Evolutionary conservation across 116 monocot genomes (phyloP), one percentile per base, ranked within the genome.

Genomic region (Papilionanthe hybrid): DNA sequence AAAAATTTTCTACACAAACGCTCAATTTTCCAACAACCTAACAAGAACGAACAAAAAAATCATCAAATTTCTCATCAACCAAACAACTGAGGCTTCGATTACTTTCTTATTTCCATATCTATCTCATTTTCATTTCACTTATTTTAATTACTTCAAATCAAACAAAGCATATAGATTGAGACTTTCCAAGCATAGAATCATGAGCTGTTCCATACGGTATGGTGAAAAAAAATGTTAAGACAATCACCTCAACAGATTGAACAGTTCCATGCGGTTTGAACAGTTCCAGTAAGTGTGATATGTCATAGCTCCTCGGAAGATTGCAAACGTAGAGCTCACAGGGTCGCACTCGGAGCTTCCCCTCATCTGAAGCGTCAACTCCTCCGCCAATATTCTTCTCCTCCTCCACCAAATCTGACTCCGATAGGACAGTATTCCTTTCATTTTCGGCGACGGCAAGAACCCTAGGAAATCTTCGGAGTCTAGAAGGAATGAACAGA

Each of bases 291-390:
- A 95, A 82, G 75, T 89, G 84, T 9, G 89, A 69, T 13, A 89
- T 82, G 22, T 86, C 91, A 74, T 86, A 88, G 80, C 93, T 92
- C 81, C 95, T 86, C 4, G 95, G 95, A 10, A 95, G 76, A 76
- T 95, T 95, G 78, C 93, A 93, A 19, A 91, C 86, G 81, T 91
- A 95, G 48, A 95, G 88, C 85, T 93, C 92, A 73, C 86, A 89
- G 28, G 92, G 90, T 47, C 84, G 77, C 5, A 20, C 75, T 76
- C 47, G 67, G 4, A 23, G 32, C 50, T 41, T 81, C 32, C 7
- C 29, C 77, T 84, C 77, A 28, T 72, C 72, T 15, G 44, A 5
- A 55, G 12, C 86, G n/a, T 19, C 74, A 5, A 42, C 72, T 29
- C 53, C 53, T 53, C 23, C 78, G 25, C 29, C 68, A 42, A 67